Evolutionary conservation across 805 yeast species (phyloP), one percentile per base, ranked within the genome.

Genomic region (Pichia insulana): DNA sequence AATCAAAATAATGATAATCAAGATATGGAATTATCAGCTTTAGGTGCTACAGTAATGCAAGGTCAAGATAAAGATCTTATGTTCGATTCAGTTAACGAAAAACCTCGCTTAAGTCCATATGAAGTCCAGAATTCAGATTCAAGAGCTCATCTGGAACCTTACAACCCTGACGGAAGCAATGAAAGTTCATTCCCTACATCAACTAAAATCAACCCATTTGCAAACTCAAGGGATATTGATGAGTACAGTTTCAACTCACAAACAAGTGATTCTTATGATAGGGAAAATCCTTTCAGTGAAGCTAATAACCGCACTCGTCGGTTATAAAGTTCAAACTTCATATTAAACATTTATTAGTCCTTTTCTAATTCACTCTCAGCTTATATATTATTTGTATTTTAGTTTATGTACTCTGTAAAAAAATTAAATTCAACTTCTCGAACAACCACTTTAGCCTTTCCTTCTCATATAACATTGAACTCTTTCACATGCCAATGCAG

Each of bases 41-140:
- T 83, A 41, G 89, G 88, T 27, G 83, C 81, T 3, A 70, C 79
- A 20, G 80, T 80, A 32, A 74, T 74, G 79, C 73, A 71, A 54
- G 81, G 80, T 16, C 80, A 76, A 52, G 78, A 74, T 42, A 53
- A 64, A 43, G 59, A 55, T 19, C 42, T 36, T 12, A n/a, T 36
- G 2, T 39, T 31, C 25, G 34, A 39, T 32, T 17, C 41, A 3
- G 43, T 37, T 10, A 22, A 18, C 15, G 44, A 43, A 34, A 44
- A 39, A 16, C 30, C 26, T 16, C 40, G 30, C 19, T 38, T 45
- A 26, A 26, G 35, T 16, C 46, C 44, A 3, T 35, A 38, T 25
- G 43, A 39, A 33, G 18, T 43, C 10, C 37, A 39, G 7, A 27
- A 36, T 36, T 6, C 25, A 9, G 38, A 40, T 31, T 34, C 40